Evolutionary conservation across 306 rosid species (phyloP), one percentile per base, ranked within the genome.

Genomic region (Cyamopsis tetragonoloba): DNA sequence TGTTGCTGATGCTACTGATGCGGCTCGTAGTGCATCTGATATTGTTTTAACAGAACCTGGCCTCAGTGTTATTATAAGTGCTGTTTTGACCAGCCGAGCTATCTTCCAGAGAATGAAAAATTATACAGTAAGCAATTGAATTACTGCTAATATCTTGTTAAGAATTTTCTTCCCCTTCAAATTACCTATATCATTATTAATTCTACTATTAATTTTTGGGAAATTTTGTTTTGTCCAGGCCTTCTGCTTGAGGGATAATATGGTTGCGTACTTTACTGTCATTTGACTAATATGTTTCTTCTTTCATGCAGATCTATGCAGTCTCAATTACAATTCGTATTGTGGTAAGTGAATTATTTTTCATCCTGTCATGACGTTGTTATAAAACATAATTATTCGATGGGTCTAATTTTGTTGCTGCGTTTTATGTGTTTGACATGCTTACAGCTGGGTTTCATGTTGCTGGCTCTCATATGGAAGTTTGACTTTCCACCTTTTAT

Each of bases 11-110:
- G 98, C 98, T 24, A 93, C 98, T 23, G 98, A 93, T 79, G 98
- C 98, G 7, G 98, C 98, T 70, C 98, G 98, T 3, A 89, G 98
- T 84, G 98, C 98, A 65, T 93, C 98, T 2, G 98, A 93, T 80
- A 93, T 93, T 75, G 98, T 93, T 56, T 82, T 93, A 56, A 93
- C 98, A 22, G 98, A 93, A 76, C 97, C 98, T 34, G 98, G 98
- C 17, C 89, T 93, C 14, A 93, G 98, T 57, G 98, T 93, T 66
- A 93, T 93, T 34, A 93, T 93, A 43, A 93, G 98, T 77, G 98
- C 98, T 39, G 98, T 93, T 77, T 83, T 93, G 87, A 93, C 98
- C 23, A 93, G 98, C 74, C 84, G 97, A 31, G 97, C 97, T 31
- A 93, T 93, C 79, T 93, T 93, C 80, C 98, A 93, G 80, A 86